Evolutionary conservation across 2,329 filamentous ascomycete genomes (phyloP).

Genomic region (Xylariaceae sp.): DNA sequence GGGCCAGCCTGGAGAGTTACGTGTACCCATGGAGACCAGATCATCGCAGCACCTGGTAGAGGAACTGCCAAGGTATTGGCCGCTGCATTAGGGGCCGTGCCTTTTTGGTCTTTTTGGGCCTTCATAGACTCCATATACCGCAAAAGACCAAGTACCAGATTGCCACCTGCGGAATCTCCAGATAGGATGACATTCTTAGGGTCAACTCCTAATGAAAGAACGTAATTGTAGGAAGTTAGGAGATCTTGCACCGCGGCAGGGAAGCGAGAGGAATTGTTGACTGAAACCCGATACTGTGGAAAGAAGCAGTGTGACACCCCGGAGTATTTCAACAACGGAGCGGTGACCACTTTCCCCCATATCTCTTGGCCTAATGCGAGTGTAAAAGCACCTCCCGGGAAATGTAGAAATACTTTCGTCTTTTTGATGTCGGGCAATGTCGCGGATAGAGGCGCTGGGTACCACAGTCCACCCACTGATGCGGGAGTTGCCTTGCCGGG

Average conservation of each 20-base stretch:
- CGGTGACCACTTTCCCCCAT: too few relatives aligned
- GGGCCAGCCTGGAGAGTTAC: conserved; percentile 12
- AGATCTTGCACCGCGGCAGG: conserved; percentile 22
- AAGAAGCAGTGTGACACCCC: conserved; percentile 11
- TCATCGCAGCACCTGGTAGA: conserved; percentile 10
- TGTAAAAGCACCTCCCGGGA: too few relatives aligned
- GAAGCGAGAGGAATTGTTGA: conserved; percentile 12
- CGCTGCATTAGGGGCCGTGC: too few relatives aligned
- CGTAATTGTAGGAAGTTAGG: conserved; percentile 17
- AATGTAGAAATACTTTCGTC: too few relatives aligned
- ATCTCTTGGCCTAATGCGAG: too few relatives aligned
- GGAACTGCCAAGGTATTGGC: too few relatives aligned
- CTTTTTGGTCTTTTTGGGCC: too few relatives aligned
- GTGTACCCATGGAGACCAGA: conserved; percentile 19
- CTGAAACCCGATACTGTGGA: conserved; percentile 18
- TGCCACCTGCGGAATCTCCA: conserved; percentile 13
- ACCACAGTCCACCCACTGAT: conserved; percentile 17
- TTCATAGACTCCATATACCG: conserved; percentile 10
- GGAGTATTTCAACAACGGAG: too few relatives aligned
- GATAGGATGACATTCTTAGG: conserved; percentile 9
- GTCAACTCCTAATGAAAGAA: conserved; percentile 10
- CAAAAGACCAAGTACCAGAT: conserved; percentile 11
- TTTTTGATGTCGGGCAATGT: conserved; percentile 2
- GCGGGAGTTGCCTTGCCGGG: conserved; percentile 6
- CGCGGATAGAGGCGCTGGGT: conserved; percentile 9